Conservation (phyloP, 257 asterid genomes). For the Datura wrightii region DNA sequence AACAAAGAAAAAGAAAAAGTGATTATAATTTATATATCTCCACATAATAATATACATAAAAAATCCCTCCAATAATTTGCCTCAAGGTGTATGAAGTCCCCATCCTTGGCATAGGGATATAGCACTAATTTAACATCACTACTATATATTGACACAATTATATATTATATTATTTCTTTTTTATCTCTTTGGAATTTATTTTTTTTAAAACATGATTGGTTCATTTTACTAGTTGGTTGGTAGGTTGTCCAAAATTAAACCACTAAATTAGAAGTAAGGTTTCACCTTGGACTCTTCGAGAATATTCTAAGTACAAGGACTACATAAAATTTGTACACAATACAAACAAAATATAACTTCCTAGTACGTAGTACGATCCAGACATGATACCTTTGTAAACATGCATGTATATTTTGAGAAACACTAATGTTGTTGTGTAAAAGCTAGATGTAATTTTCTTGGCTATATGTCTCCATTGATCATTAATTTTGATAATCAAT, state of each 20-base stretch:
- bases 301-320: slow-evolving; percentile 14
- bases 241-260: slow-evolving; percentile 18
- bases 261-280: slow-evolving; percentile 26
- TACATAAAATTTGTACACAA: slow-evolving; percentile 10
- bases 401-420: slow-evolving; percentile 10
- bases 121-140: not conserved
- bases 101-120: slow-evolving; percentile 28
- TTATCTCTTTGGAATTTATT: not conserved
- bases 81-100: not conserved
- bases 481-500: slow-evolving; percentile 18
- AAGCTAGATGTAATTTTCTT: not conserved
- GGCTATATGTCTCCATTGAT: not conserved
- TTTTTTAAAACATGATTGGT: not conserved
- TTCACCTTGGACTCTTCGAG: slow-evolving; percentile 30
- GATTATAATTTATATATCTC: slow-evolving; percentile 28
- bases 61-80: slow-evolving; percentile 2
- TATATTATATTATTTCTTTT: not conserved
- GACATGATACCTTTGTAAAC: slow-evolving; percentile 34
- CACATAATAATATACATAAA: slow-evolving; percentile 28
- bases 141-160: not conserved
- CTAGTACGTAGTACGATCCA: not conserved
- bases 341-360: slow-evolving; percentile 24
- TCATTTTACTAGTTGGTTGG: slow-evolving; percentile 17
- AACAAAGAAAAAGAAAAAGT: not conserved
- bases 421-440: not conserved